Evolutionary conservation across 148 eudicot genomes (phyloP).

Genomic region (Cornus suecica): DNA sequence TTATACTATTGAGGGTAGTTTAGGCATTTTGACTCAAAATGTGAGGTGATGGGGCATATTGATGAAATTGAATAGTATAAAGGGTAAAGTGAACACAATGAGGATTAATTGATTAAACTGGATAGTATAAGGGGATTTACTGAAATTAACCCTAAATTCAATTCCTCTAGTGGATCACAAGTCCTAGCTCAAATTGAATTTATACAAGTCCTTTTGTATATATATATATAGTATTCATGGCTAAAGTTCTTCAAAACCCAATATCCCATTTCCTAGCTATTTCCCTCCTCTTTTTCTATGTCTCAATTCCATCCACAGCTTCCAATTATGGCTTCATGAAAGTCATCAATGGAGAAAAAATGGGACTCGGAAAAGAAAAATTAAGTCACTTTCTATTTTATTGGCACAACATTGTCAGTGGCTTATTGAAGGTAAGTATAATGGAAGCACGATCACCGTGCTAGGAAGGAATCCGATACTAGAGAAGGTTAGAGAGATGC

Average conservation of each 20-base stretch:
- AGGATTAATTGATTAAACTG: no score
- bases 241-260: background rate
- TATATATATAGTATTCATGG: no score
- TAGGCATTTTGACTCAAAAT: no score
- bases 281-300: background rate
- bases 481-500: constrained; percentile 33
- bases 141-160: no score
- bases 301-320: background rate
- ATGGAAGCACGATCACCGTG: constrained; percentile 35
- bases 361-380: constrained; percentile 17
- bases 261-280: background rate
- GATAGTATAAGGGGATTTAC: no score
- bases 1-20: no score
- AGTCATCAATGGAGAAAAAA: background rate
- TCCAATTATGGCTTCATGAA: background rate
- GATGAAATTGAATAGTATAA: no score
- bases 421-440: constrained; percentile 36
- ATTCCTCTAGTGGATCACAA: no score
- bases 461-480: constrained; percentile 32
- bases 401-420: constrained; percentile 31
- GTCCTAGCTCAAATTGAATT: no score
- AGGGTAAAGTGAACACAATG: no score
- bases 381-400: constrained; percentile 30
- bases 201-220: no score
- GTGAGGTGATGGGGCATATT: no score